Base-by-base conservation (phyloP, 495 filamentous ascomycete genomes). In the Penicillium canescens region DNA sequence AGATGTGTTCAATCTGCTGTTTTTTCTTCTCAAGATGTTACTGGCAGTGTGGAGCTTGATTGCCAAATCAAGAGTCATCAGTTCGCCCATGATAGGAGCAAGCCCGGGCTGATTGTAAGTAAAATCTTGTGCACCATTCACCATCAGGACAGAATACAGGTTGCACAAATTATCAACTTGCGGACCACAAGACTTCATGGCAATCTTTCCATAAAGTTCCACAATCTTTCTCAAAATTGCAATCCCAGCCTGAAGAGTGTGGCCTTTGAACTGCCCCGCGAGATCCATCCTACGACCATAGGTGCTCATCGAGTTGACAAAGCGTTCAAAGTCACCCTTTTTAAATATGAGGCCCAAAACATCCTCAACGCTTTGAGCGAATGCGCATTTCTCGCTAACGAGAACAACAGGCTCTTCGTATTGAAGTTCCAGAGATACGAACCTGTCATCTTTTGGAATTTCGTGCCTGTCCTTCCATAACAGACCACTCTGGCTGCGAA, bases 401-500 rank as follows among this genome's bases (percentile, higher is more conserved):
- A 42, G 11, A 21, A 42, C 7, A 2, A 14, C 20, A 4, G 1
- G 2, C 13, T 60, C 50, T 13, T 40, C 16, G 4, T 42, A 41
- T 8, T 28, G 18, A 6, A 18, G 26, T 9, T 51, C 26, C 13
- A 61, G 24, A 28, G 41, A 61, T 7, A 31, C 28, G 12, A 55
- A 20, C 28, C 24, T 46, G 6, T 13, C 9, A 13, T 38, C 10
- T 1, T 36, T 12, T 0, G 57, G 51, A 9, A 26, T 6, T 6
- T 20, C 14, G 37, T 53, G 11, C 6, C 58, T 51, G 3, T 38
- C 3, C 12, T 54, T 24, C 62, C 62, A 65, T 2, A 0, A 6
- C n/a, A 56, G 42, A 11, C 28, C 42, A 11, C 48, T 56, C 1
- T 3, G 10, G 1, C n/a, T 10, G n/a, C 50, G 3, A 42, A 62